phyloP scores from a whole-genome alignment of 2,329 filamentous ascomycete species.

The Trichoderma gracile region DNA sequence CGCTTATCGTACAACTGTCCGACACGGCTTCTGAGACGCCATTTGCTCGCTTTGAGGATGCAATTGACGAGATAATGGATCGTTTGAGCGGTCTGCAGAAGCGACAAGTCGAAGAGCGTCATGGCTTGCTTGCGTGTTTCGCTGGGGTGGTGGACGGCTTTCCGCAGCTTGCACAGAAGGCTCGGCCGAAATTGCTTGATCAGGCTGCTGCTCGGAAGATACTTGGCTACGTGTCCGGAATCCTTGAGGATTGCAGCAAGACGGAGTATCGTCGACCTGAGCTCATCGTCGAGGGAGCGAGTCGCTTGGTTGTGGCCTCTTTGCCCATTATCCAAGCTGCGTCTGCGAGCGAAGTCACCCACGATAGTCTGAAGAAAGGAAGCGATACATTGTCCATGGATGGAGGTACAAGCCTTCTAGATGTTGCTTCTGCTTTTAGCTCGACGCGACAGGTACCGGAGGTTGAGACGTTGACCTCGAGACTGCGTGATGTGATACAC shows the following conservation, averaged over 20 bases:
- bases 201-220: constrained; percentile 35
- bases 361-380: constrained; percentile 30
- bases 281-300: constrained; percentile 62
- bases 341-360: constrained; percentile 28
- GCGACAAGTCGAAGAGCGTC: constrained; percentile 68
- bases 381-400: constrained; percentile 32
- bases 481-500: constrained; percentile 41
- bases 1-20: constrained; percentile 49
- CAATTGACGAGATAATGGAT: constrained; percentile 46
- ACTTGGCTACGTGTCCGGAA: constrained; percentile 34
- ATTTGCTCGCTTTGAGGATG: constrained; percentile 36
- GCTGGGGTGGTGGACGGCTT: constrained; percentile 57
- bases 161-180: constrained; percentile 36
- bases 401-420: constrained; percentile 29
- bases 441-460: not conserved
- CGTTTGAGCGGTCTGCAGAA: constrained; percentile 48
- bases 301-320: constrained; percentile 57
- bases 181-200: not conserved
- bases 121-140: constrained; percentile 65
- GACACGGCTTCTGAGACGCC: constrained; percentile 28
- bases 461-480: constrained; percentile 31
- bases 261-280: constrained; percentile 61
- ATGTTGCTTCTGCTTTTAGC: constrained; percentile 31
- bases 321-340: constrained; percentile 50
- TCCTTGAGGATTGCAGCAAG: constrained; percentile 46